Base-by-base conservation (phyloP, 2,329 filamentous ascomycete species). In the Fusarium sp. region DNA sequence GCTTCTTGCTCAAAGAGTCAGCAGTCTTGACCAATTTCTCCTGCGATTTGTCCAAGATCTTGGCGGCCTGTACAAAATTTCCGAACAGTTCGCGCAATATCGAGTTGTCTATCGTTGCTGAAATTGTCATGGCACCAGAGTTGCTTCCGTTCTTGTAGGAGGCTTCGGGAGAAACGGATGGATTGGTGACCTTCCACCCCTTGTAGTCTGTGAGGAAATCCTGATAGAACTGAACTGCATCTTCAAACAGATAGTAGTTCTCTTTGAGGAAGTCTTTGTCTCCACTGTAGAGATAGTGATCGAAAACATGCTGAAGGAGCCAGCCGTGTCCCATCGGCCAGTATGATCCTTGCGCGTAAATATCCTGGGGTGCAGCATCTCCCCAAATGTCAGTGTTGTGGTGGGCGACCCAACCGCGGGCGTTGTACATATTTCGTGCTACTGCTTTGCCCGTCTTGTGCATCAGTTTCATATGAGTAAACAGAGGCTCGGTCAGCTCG, bases 331-430 rank as follows among this genome's bases (percentile, higher is more conserved):
- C 54, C 60, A 58, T 61, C 1, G 40, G 53, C 54, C 60, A 58
- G 34, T 58, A 42, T 0, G 53, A 42, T 16, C 54, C 44, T 18
- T 58, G 53, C 11, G 54, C 44, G 34, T 58, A 49, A 16, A 50
- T 49, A n/a, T 50, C 56, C 6, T 58, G 40, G 13, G 54, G 54
- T 10, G 59, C 59, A 16, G 51, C 36, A 18, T 49, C 58, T 14
- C 50, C 58, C 50, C 50, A 55, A 3, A 61, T 44, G 33, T 61
- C 58, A 6, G 50, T 54, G 38, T 61, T 61, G 7, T 56, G 58
- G 25, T 57, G 54, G 1, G 54, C 54, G 5, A 57, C 27, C 54
- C 54, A 61, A 18, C 50, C 58, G 6, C 38, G 40, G 14, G 59
- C 59, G 16, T 56, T 18, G n/a, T 36, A 44, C 51, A 61, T 61